A percentile compares a stretch with the other conserved stretches of the same genome.
Evolutionary conservation across 106 monocot genomes (phyloP).

Genomic region (Posidonia australis): DNA sequence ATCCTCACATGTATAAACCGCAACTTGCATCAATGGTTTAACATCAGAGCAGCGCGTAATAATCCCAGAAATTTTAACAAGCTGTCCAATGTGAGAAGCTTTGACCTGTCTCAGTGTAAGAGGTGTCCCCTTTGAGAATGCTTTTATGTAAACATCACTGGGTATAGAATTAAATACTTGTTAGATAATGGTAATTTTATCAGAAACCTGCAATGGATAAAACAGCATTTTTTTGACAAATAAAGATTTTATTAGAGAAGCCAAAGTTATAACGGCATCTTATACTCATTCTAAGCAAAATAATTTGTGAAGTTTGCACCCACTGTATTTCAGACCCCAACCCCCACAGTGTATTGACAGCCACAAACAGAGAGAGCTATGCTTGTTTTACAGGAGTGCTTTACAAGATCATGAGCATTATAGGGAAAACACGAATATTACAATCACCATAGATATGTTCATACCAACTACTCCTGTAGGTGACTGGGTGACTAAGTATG

Average conservation of each 20-base stretch:
- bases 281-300: too few relatives aligned
- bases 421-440: too few relatives aligned
- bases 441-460: too few relatives aligned
- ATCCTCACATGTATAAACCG: slow-evolving; percentile 98
- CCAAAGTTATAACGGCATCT: too few relatives aligned
- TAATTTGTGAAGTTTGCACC: too few relatives aligned
- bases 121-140: slow-evolving; percentile 77
- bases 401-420: too few relatives aligned
- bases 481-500: too few relatives aligned
- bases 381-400: too few relatives aligned
- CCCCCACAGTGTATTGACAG: not conserved
- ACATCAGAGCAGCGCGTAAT: slow-evolving; percentile 97
- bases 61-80: slow-evolving; percentile 94
- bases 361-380: too few relatives aligned
- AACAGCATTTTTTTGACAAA: not conserved
- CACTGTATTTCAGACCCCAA: too few relatives aligned
- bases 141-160: slow-evolving; percentile 95
- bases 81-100: slow-evolving; percentile 89
- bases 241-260: too few relatives aligned
- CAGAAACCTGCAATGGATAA: not conserved
- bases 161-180: not conserved
- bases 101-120: slow-evolving; percentile 88
- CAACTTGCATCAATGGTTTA: slow-evolving; percentile 99
- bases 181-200: not conserved
- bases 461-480: too few relatives aligned